Evolutionary conservation across 176 grass and related monocot species (phyloP).

Genomic region (Carex parvula): DNA sequence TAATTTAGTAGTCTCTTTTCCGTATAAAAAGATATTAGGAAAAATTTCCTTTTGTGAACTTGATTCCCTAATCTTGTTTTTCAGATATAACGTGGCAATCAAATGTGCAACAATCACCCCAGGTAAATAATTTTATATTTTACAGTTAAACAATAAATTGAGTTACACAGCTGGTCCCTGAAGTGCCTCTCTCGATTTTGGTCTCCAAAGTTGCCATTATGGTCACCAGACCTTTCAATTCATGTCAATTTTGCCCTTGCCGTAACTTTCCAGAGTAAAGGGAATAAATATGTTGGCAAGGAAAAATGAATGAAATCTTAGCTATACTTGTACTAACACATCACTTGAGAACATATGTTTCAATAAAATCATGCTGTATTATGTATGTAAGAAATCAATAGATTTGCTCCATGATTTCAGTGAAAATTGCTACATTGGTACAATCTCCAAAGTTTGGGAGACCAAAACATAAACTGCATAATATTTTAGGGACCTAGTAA

Average conservation of each 20-base stretch:
- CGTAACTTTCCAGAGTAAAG: background rate
- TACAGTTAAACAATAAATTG: background rate
- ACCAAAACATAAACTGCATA: background rate
- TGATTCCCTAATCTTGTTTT: slow-evolving; percentile 23
- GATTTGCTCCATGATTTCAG: background rate
- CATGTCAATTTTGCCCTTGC: background rate
- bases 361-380: no score
- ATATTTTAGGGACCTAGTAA: background rate
- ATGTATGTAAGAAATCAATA: background rate
- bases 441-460: background rate
- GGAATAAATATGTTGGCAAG: background rate
- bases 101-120: slow-evolving; percentile 85
- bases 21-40: no score
- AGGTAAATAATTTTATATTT: slow-evolving; percentile 34
- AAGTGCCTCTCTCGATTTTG: background rate
- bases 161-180: background rate
- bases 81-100: slow-evolving; percentile 73
- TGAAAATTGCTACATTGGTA: background rate
- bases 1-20: background rate
- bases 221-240: background rate
- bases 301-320: background rate
- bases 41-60: background rate
- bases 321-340: background rate
- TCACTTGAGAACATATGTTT: background rate
- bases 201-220: background rate